Evolutionary conservation across 2,329 filamentous ascomycete species (phyloP), one percentile per base, ranked within the genome.

Genomic region (Plenodomus biglobosus): DNA sequence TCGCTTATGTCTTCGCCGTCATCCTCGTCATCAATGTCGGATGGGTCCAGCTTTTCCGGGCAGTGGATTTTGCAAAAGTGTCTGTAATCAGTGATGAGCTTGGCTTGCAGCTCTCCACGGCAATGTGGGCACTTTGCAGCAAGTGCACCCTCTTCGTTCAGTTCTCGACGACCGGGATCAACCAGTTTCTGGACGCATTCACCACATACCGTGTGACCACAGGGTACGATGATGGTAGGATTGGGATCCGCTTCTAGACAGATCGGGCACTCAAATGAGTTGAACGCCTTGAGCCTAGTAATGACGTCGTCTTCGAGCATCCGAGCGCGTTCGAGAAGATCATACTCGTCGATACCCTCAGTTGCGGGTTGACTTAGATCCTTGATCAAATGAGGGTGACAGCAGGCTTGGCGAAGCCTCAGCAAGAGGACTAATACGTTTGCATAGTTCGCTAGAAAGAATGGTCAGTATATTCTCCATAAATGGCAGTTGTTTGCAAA

Each of bases 371-470:
- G 79, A 20, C 82, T 82, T 43, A 88, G 82, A 62, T 90, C 85
- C 20, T 78, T 80, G 59, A 88, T 85, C 21, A 89, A 73, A 62
- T 86, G 84, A 1, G 87, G 88, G 66, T 92, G 89, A 59, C 88
- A 92, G 61, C 86, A 90, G 17, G 86, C 85, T 70, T 92, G 89
- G 16, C 89, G 85, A n/a, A 94, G 79, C 19, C 89, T 85, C 38
- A 94, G 78, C 37, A 94, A 78, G 16, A 96, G 77, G 8, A 95
- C 86, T 18, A 96, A 76, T 37, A 95, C 85, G 56, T 86, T 87
- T 7, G 86, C 87, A 65, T 96, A 96, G 48, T 88, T 84, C 53
- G 80, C 59, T 64, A 46, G 17, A n/a, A 3, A 22, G 8, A 13
- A 15, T 27, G 18, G 38, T 58, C 38, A 58, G 53, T 35, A 34